Evolutionary conservation across 768 basidiomycete genomes (phyloP), one percentile per base, ranked within the genome.

Genomic region (Psilocybe cubensis): DNA sequence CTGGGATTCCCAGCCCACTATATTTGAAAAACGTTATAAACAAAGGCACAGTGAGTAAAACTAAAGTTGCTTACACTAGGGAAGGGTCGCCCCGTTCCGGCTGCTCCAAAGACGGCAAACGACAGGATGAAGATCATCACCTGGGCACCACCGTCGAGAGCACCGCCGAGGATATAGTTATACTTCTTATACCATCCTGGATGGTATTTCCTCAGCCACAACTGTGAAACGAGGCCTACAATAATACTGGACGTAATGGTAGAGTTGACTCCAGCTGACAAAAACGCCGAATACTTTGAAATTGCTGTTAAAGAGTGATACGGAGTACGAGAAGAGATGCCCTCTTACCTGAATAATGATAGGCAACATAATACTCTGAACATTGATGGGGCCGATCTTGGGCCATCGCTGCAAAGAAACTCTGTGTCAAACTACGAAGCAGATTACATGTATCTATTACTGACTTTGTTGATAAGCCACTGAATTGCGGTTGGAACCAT

Each of bases 131-230:
- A 85, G 27, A 84, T 77, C 82, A 86, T 85, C 47, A 85, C 77
- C 65, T 87, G 86, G 14, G 83, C 81, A 8, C 87, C 86, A 24
- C 86, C 86, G 63, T 87, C 85, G 31, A 87, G 71, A 6, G 83
- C 88, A 40, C 86, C 89, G 25, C 85, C 85, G 3, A 89, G 69
- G 35, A 87, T 81, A 64, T 86, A 87, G 65, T 88, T 87, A 68
- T 86, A 86, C 63, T 76, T 78, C 64, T 81, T 80, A 70, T 86
- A 90, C 87, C 87, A 91, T 12, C 79, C 78, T 1, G 88, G 84
- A 55, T 85, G 74, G 57, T 81, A 79, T 35, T 70, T 77, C 29
- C 86, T 74, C 20, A 88, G 63, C 82, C 83, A 88, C 23, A 81
- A 65, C 54, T 89, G 88, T 1, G 87, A 87, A 33, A 80, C 59